Conservation (phyloP, 768 basidiomycete genomes). For the Kwoniella sp. region DNA sequence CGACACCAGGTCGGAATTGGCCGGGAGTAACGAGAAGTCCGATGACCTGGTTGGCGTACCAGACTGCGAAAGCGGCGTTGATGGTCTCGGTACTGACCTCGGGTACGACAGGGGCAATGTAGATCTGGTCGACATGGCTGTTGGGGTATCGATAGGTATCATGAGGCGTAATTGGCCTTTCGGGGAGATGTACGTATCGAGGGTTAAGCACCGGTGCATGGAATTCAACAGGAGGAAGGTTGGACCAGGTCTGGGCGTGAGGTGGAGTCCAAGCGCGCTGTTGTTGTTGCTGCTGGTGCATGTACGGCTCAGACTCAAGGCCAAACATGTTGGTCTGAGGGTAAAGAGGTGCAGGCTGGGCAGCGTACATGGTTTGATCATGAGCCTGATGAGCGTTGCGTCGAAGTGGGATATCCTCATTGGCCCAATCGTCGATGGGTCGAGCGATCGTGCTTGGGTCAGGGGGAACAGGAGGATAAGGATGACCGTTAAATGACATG, state of each 20-base stretch:
- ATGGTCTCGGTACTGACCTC: conserved; percentile 20
- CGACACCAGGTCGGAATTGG: conserved; percentile 40
- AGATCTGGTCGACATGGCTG: conserved; percentile 20
- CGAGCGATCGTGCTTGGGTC: conserved; percentile 18
- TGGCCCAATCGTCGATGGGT: conserved; percentile 18
- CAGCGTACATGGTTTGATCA: background rate
- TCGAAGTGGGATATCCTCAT: conserved; percentile 8
- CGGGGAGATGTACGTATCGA: conserved; percentile 21
- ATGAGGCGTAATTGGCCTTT: conserved; percentile 30
- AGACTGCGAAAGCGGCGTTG: conserved; percentile 31
- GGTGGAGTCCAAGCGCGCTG: conserved; percentile 16
- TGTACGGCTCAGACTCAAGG: conserved; percentile 4
- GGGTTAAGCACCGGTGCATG: conserved; percentile 33
- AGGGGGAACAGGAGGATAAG: conserved; percentile 22
- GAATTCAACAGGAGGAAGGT: conserved; percentile 6
- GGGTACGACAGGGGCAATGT: conserved; percentile 18
- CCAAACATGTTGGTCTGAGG: conserved; percentile 11
- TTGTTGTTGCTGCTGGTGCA: conserved; percentile 18
- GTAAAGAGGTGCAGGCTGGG: conserved; percentile 4
- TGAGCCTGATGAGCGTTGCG: conserved; percentile 1
- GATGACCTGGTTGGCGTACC: conserved; percentile 45
- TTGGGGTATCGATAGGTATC: conserved; percentile 32
- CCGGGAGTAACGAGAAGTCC: conserved; percentile 36
- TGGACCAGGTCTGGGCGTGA: conserved; percentile 6
- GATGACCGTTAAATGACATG: conserved; percentile 21